A percentile compares a stretch with the other conserved stretches of the same genome.
Evolutionary conservation across 257 asterid species (phyloP).

Genomic region (Coffea canephora): DNA sequence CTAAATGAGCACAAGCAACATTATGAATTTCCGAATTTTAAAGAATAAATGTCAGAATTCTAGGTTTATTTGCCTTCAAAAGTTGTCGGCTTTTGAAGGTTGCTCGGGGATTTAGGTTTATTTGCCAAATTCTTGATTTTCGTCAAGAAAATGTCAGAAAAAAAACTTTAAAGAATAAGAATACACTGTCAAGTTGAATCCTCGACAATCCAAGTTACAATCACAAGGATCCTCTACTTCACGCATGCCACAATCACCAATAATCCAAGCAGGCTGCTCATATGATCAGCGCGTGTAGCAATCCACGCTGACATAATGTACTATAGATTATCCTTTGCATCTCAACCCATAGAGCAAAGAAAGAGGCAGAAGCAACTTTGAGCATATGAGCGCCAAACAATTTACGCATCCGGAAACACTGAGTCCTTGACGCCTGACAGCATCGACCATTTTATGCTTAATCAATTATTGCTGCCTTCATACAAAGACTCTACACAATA

Average conservation of each 20-base stretch:
- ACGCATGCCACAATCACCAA: no score
- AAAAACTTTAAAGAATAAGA: neutral
- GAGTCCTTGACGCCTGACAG: conserved; percentile 65
- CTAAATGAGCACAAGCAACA: neutral
- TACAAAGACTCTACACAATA: neutral
- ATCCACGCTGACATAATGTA: neutral
- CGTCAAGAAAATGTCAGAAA: no score
- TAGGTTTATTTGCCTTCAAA: no score
- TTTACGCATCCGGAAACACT: conserved; percentile 65
- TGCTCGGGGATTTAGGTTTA: no score
- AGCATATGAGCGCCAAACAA: neutral
- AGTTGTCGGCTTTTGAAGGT: no score
- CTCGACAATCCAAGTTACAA: neutral
- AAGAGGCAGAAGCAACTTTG: neutral
- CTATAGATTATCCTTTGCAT: neutral
- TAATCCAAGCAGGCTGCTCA: neutral
- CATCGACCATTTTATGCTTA: conserved; percentile 46
- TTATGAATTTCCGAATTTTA: neutral
- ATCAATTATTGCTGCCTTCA: neutral
- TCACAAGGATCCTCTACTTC: neutral
- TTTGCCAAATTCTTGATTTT: no score
- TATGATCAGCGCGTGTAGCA: neutral
- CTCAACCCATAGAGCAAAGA: neutral
- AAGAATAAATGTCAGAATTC: neutral
- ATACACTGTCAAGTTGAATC: neutral